Conservation (phyloP, 306 rosid species). For the Macrotyloma uniflorum region DNA sequence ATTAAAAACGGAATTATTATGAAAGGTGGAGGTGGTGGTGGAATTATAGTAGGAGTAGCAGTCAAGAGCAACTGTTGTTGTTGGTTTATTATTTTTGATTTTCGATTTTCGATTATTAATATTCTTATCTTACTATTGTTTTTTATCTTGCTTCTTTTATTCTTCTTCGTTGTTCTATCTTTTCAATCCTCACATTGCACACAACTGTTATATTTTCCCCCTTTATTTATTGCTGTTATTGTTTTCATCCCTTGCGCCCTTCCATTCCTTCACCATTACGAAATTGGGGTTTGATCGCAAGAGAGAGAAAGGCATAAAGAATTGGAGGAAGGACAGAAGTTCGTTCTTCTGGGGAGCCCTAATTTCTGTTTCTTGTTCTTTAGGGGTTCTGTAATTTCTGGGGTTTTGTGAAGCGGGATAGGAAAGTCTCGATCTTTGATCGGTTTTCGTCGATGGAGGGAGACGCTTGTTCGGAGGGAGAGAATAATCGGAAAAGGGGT, state of each 20-base stretch:
- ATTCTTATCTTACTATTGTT: constrained; percentile 31
- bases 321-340: constrained; percentile 23
- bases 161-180: constrained; percentile 51
- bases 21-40: constrained; percentile 77
- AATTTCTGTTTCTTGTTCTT: constrained; percentile 31
- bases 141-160: constrained; percentile 38
- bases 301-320: constrained; percentile 35
- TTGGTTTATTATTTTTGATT: constrained; percentile 49
- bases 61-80: constrained; percentile 54
- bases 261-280: constrained; percentile 75
- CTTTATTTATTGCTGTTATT: constrained; percentile 33
- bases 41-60: constrained; percentile 53
- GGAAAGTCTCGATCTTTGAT: constrained; percentile 56
- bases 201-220: constrained; percentile 26
- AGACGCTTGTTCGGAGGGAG: constrained; percentile 69
- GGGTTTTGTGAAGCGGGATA: constrained; percentile 50
- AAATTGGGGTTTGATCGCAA: constrained; percentile 49
- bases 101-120: constrained; percentile 48
- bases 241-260: constrained; percentile 50
- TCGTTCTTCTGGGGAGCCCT: constrained; percentile 53
- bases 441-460: constrained; percentile 68
- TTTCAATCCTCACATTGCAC: constrained; percentile 41
- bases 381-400: constrained; percentile 46
- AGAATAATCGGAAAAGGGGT: constrained; percentile 47
- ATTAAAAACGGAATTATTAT: constrained; percentile 48